A percentile compares a stretch with the other conserved stretches of the same genome.
phyloP scores from a whole-genome alignment of 2,329 filamentous ascomycete species.

The Beauveria pseudobassiana region DNA sequence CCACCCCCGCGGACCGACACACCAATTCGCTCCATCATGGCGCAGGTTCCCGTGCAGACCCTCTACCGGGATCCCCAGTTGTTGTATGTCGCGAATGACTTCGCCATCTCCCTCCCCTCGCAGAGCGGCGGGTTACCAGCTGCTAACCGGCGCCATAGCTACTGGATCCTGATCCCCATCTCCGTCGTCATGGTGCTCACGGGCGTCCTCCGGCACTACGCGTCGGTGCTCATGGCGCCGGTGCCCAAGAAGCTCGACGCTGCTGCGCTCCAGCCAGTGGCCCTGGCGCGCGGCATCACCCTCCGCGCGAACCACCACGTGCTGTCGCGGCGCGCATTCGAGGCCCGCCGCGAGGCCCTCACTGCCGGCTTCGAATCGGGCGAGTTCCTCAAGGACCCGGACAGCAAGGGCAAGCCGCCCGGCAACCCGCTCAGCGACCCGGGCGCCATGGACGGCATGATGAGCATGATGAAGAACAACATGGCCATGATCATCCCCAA shows the following conservation, averaged over 20 bases:
- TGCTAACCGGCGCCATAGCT: slow-evolving; percentile 46
- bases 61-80: slow-evolving; percentile 98
- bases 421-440: slow-evolving; percentile 95
- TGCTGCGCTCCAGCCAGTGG: too few species aligned
- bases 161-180: slow-evolving; percentile 98
- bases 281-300: slow-evolving; percentile 74
- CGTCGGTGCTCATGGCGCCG: slow-evolving; percentile 79
- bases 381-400: slow-evolving; percentile 81
- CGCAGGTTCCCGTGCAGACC: slow-evolving; percentile 79
- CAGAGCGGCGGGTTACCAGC: not conserved
- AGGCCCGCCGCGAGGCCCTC: slow-evolving; percentile 71
- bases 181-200: slow-evolving; percentile 97
- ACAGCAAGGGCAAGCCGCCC: slow-evolving; percentile 75
- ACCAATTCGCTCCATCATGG: slow-evolving; percentile 50
- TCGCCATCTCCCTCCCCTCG: too few species aligned
- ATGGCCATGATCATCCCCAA: slow-evolving; percentile 99
- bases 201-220: slow-evolving; percentile 92
- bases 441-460: slow-evolving; percentile 98
- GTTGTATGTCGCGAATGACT: slow-evolving; percentile 57
- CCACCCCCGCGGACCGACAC: not conserved
- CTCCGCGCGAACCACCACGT: slow-evolving; percentile 77
- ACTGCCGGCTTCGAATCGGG: slow-evolving; percentile 78
- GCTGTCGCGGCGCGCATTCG: slow-evolving; percentile 71
- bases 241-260: slow-evolving; percentile 76
- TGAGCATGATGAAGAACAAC: slow-evolving; percentile 99